Base-by-base conservation (phyloP, 176 grass and related monocot genomes). In the Juncus inflexus region DNA sequence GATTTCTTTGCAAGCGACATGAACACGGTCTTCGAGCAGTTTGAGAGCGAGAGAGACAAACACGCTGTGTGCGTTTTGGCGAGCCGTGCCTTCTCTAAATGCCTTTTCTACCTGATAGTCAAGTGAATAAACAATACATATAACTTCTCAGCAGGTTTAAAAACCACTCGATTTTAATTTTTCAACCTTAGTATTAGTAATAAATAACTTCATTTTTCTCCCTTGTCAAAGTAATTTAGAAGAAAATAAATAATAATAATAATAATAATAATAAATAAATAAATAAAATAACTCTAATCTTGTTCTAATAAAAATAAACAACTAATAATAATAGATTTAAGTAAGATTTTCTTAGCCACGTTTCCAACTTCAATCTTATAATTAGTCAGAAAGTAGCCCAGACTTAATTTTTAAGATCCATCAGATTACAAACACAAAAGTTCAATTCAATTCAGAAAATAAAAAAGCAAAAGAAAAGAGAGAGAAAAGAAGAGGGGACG, bases 1-100 rank as follows among this genome's bases (percentile, higher is more conserved):
- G 38, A 96, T 87, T 87, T 96, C 91, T 83, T 96, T 90, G 76
- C 91, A 96, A 70, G 94, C 89, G 68, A 99, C 85, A 90, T 92
- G 94, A 61, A 99, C 79, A 51, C 88, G 68, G 42, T 99, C 88
- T 77, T 99, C 94, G 58, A 99, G 77, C 58, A 99, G 77, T 79
- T 99, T 89, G 57, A 99, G 70, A 53, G 82, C 83, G 59, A 99
- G 78, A 67, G 82, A 89, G 50, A 92, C 85, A 84, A 99, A 99
- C 51, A 99, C 78, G 80, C 94, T 89, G 56, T 92, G 85, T 13
- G 88, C 83, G 79, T 99, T 92, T 86, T 92, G 94, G 19, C 86
- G 83, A 13, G 94, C 88, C 12, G 88, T 89, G 35, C 85, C 94
- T 90, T 99, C 89, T 79, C 91, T 90, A 69, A 96, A 96, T 58